A percentile compares a stretch with the other conserved stretches of the same genome.
These are phyloP conservation scores for Pseudoneurospora amorphoporcata DNA, from an alignment of 495 filamentous ascomycete species.

Conservation along the genomic window DNA sequence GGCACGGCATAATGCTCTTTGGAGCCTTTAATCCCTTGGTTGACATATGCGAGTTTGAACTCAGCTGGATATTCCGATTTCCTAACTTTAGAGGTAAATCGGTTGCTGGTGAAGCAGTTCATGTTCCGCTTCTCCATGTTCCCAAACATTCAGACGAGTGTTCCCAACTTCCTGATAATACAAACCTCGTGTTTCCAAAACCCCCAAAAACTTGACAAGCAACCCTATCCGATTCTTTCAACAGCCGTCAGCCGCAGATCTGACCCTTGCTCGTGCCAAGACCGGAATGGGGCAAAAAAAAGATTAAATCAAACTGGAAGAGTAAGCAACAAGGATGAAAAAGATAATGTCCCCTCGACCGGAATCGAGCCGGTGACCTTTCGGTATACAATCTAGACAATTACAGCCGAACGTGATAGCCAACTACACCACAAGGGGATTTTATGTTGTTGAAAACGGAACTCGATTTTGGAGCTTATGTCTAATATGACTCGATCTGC, in stretches of 20 bases:
- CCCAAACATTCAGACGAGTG: background rate
- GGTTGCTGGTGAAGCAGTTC: background rate
- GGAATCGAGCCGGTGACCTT: background rate
- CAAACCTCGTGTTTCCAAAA: background rate
- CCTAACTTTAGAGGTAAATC: background rate
- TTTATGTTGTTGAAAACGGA: background rate
- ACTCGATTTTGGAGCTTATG: background rate
- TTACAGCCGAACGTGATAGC: background rate
- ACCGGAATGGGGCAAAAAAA: background rate
- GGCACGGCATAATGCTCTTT: too few species aligned
- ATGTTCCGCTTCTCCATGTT: background rate
- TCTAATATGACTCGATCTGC: too few species aligned
- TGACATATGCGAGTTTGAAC: too few species aligned
- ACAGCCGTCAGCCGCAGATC: background rate
- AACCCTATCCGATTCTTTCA: background rate
- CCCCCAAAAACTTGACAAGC: background rate
- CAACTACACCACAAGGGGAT: background rate
- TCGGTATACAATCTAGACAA: background rate
- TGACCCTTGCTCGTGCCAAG: background rate
- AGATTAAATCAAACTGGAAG: too few species aligned
- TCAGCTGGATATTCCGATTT: too few species aligned
- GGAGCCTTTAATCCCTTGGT: too few species aligned
- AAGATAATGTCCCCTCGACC: background rate
- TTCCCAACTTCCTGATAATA: too few species aligned
- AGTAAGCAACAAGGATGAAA: background rate